Evolutionary conservation across 164 flowering plant genomes (phyloP), one percentile per base, ranked within the genome.

Genomic region (Magnolia changhungtana): DNA sequence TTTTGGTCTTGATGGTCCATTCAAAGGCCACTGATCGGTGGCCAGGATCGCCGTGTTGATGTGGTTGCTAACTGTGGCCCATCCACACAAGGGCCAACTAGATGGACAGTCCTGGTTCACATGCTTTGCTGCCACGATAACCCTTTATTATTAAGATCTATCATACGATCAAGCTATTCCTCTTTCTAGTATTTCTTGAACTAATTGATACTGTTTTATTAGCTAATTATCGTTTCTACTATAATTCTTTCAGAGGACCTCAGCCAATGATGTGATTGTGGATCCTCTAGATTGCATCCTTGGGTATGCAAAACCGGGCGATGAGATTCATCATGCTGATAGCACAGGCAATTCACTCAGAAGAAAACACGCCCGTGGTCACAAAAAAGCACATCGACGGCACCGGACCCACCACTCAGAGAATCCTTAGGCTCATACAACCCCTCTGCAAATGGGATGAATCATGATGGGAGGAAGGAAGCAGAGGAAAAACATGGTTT

Each of bases 271-370:
- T 72, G 51, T 74, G 49, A 78, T 74, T 74, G 80, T 75, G 49
- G 88, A 89, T 76, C 75, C 90, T 23, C 78, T 91, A 50, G 95
- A 87, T 66, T 79, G 80, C 74, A 72, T 91, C 55, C 82, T 89
- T 69, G 92, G 92, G 27, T 8, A 74, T 63, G n/a, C 81, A 5
- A 77, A 77, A 73, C 45, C 29, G 9, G 52, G 63, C 19, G 87
- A 86, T 75, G 89, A 83, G 77, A 82, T 80, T 71, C 82, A 45
- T 71, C 83, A 75, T 69, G 76, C 81, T 31, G 78, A 76, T 16
- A 67, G 75, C 14, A 55, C 82, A 45, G 78, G 73, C 23, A 14
- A 27, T 45, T 59, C 77, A 14, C 75, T 84, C 37, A 86, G 66
- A 73, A 75, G 78, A 73, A 75, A 77, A 55, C 85, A 52, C 13